phyloP scores from a whole-genome alignment of 2,329 filamentous ascomycete species.

The Talaromyces sp. region DNA sequence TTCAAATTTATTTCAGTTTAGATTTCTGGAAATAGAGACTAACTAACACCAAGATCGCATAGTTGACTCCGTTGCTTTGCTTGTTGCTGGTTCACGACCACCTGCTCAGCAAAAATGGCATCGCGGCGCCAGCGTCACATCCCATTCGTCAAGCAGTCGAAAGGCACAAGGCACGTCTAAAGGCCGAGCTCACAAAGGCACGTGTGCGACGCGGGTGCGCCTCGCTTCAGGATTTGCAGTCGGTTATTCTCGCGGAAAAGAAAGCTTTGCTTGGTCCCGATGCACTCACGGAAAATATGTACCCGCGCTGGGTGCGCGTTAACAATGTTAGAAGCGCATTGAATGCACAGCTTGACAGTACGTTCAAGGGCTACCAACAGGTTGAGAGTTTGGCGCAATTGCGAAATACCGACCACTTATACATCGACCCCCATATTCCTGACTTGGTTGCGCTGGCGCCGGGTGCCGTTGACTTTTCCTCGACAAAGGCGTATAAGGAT shows the following conservation, averaged over 20 bases:
- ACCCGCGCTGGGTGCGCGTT: slow-evolving; percentile 88
- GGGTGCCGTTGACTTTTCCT: slow-evolving; percentile 60
- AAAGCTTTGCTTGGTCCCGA: slow-evolving; percentile 41
- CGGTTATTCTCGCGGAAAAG: slow-evolving; percentile 28
- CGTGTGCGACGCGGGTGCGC: slow-evolving; percentile 66
- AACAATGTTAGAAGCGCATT: slow-evolving; percentile 72
- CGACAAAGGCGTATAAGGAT: slow-evolving; percentile 64
- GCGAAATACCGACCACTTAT: slow-evolving; percentile 43
- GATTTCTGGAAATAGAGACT: slow-evolving; percentile 16
- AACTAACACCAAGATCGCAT: slow-evolving; percentile 31
- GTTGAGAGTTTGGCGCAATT: slow-evolving; percentile 55
- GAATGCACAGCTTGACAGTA: slow-evolving; percentile 65
- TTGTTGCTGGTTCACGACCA: slow-evolving; percentile 83
- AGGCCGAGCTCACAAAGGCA: slow-evolving; percentile 74
- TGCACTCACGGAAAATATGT: slow-evolving; percentile 29
- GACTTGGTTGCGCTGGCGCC: slow-evolving; percentile 75
- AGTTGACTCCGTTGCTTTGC: slow-evolving; percentile 76
- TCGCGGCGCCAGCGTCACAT: slow-evolving; percentile 74
- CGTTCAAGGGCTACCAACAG: slow-evolving; percentile 60
- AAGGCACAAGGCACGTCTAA: slow-evolving; percentile 73
- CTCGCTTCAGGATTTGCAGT: slow-evolving; percentile 58
- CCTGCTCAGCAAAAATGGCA: slow-evolving; percentile 71
- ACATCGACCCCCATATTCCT: slow-evolving; percentile 77
- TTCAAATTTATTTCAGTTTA: no score
- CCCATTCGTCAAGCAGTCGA: slow-evolving; percentile 70